phyloP scores from a whole-genome alignment of 202 grass and related monocot species.

The Saccharum hybrid region DNA sequence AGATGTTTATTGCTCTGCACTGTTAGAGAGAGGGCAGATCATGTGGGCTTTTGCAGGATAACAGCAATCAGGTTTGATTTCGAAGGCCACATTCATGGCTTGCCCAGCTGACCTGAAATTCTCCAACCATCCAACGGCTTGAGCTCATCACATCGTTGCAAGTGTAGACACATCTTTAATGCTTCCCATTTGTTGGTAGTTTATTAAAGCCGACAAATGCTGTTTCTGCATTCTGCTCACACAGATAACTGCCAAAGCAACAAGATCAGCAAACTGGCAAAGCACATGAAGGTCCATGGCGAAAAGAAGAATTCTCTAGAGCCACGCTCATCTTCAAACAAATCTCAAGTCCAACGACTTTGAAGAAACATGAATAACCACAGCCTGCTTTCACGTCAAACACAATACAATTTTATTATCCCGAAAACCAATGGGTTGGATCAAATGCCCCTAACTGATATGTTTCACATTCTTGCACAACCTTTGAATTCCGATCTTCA shows the following conservation, averaged over 20 bases:
- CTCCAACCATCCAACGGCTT: background rate
- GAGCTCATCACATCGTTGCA: slow-evolving; percentile 25
- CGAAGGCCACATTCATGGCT: slow-evolving; percentile 31
- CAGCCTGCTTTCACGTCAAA: background rate
- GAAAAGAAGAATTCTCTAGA: background rate
- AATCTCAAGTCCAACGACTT: slow-evolving; percentile 6
- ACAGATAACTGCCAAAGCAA: slow-evolving; percentile 24
- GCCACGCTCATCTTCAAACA: background rate
- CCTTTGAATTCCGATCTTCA: background rate
- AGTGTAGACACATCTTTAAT: slow-evolving; percentile 1
- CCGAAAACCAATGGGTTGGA: background rate
- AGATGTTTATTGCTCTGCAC: slow-evolving; percentile 22
- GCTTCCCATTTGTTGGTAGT: background rate
- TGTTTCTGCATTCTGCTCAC: slow-evolving; percentile 14
- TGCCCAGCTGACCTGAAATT: background rate
- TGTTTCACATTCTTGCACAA: background rate
- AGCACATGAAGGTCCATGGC: background rate
- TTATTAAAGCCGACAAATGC: background rate
- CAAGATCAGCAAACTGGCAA: background rate
- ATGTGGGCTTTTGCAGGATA: slow-evolving; percentile 28
- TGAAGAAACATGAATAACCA: background rate
- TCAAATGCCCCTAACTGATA: background rate
- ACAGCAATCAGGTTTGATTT: slow-evolving; percentile 31
- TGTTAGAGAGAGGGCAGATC: slow-evolving; percentile 28
- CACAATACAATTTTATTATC: background rate